Conservation (phyloP, 495 filamentous ascomycete genomes). For the Trichoderma virens region DNA sequence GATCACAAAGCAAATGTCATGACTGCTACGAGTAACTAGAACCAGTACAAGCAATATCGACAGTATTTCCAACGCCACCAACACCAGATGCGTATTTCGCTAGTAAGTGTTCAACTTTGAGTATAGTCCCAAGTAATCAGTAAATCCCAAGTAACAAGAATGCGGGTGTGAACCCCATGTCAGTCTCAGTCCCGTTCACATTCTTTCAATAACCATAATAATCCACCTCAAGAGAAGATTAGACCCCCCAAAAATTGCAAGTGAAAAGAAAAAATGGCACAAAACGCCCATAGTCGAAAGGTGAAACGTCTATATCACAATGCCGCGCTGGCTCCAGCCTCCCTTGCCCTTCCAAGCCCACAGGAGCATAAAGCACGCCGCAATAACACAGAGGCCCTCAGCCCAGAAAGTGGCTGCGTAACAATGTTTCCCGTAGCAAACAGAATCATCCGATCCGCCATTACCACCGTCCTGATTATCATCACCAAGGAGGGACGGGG, state of each 20-base stretch:
- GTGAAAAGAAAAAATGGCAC: neutral
- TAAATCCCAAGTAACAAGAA: neutral
- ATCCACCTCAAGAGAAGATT: neutral
- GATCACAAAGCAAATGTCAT: too few species aligned
- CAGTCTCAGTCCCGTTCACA: neutral
- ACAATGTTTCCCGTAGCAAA: constrained; percentile 70
- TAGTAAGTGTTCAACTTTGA: neutral
- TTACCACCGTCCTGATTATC: constrained; percentile 14
- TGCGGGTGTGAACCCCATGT: neutral
- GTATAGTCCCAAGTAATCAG: neutral
- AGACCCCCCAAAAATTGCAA: neutral
- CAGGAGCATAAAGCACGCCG: constrained; percentile 64
- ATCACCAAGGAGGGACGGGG: constrained; percentile 1
- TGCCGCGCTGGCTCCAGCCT: constrained; percentile 70
- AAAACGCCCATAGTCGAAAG: neutral
- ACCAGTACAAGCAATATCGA: neutral
- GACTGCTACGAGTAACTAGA: neutral
- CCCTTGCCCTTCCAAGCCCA: constrained; percentile 72
- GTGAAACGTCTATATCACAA: constrained; percentile 52
- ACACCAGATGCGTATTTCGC: neutral
- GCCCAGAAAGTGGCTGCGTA: constrained; percentile 75
- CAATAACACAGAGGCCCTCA: constrained; percentile 67
- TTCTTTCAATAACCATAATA: neutral
- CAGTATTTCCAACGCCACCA: neutral
- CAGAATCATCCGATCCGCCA: constrained; percentile 35